phyloP scores from a whole-genome alignment of 257 asterid species.

The Vinca minor region DNA sequence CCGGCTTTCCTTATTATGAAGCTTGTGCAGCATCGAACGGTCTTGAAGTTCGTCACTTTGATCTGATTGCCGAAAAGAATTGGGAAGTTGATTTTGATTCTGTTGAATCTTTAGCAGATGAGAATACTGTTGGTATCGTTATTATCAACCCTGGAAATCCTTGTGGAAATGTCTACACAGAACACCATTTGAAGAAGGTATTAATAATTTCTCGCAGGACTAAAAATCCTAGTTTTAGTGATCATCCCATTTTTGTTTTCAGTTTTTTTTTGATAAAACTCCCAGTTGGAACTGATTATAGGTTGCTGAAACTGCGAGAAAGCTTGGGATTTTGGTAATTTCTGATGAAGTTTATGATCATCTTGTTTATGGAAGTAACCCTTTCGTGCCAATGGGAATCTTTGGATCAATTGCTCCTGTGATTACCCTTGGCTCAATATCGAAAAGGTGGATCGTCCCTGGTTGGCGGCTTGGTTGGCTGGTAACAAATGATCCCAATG shows the following conservation, averaged over 20 bases:
- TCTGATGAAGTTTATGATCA: slow-evolving; percentile 65
- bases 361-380: slow-evolving; percentile 40
- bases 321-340: slow-evolving; percentile 47
- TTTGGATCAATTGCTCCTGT: slow-evolving; percentile 46
- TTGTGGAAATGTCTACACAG: slow-evolving; percentile 54
- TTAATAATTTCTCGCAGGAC: slow-evolving; percentile 2
- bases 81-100: slow-evolving; percentile 66
- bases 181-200: slow-evolving; percentile 56
- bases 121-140: slow-evolving; percentile 58
- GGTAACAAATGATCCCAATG: slow-evolving; percentile 44
- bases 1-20: slow-evolving; percentile 57
- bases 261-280: neutral
- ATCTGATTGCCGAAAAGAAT: slow-evolving; percentile 46
- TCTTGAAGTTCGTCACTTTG: slow-evolving; percentile 53
- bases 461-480: slow-evolving; percentile 85
- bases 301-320: slow-evolving; percentile 58
- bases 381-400: slow-evolving; percentile 49
- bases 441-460: slow-evolving; percentile 73
- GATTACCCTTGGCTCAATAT: slow-evolving; percentile 49
- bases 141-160: slow-evolving; percentile 77
- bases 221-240: no score
- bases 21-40: slow-evolving; percentile 43
- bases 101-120: slow-evolving; percentile 55
- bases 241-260: slow-evolving; percentile 1
- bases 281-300: no score